A percentile compares a stretch with the other conserved stretches of the same genome.
Conservation (phyloP, 2,329 filamentous ascomycete species). For the Fusarium scirpi region DNA sequence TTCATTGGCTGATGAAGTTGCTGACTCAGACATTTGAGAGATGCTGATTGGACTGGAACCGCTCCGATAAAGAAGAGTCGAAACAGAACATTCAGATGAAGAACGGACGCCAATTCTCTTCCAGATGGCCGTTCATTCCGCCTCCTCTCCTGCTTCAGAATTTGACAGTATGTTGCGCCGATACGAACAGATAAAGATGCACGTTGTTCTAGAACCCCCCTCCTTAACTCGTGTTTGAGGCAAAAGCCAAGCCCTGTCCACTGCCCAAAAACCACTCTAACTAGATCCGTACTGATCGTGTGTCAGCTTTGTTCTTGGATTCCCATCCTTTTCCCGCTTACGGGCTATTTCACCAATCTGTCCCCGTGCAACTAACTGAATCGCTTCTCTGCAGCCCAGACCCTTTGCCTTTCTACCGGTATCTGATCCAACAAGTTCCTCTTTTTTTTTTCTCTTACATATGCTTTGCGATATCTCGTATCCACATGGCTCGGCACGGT, state of each 20-base stretch:
- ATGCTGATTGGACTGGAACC: neutral
- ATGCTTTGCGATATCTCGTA: neutral
- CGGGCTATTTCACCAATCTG: constrained; percentile 28
- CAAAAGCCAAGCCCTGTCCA: neutral
- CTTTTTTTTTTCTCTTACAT: neutral
- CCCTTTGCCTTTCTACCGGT: neutral
- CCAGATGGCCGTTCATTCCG: neutral
- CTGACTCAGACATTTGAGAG: fast-evolving
- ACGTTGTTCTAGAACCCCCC: neutral
- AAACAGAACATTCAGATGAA: neutral
- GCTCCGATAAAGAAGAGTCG: neutral
- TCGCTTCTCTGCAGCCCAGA: constrained; percentile 4
- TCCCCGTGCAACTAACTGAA: constrained; percentile 9
- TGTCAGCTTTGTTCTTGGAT: neutral
- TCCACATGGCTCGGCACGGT: constrained; percentile 27
- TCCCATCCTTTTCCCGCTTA: constrained; percentile 13
- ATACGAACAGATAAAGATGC: no score
- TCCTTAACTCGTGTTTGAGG: neutral
- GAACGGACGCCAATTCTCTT: neutral
- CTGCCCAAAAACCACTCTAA: constrained; percentile 1
- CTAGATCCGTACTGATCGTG: constrained; percentile 10
- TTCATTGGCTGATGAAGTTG: neutral
- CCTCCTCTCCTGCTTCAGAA: neutral
- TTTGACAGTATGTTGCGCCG: neutral
- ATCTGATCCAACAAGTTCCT: neutral